phyloP scores from a whole-genome alignment of 306 rosid species.

The Castanea crenata region DNA sequence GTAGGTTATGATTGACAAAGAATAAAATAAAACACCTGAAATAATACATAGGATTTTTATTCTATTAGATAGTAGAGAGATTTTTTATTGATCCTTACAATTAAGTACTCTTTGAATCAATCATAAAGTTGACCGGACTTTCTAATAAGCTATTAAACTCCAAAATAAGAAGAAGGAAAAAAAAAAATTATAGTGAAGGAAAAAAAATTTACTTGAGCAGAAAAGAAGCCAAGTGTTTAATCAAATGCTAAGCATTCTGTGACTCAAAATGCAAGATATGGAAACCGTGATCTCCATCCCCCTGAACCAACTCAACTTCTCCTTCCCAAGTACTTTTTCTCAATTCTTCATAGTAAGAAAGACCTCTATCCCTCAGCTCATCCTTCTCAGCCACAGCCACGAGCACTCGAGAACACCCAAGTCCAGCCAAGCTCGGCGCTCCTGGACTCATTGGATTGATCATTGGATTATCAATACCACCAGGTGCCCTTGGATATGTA shows the following conservation, averaged over 20 bases:
- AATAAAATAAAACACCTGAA: too few species aligned
- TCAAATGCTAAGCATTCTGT: background rate
- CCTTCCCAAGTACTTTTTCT: constrained; percentile 47
- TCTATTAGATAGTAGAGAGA: too few species aligned
- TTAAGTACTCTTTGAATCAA: too few species aligned
- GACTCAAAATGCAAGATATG: constrained; percentile 10
- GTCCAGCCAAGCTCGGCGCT: constrained; percentile 37
- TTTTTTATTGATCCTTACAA: too few species aligned
- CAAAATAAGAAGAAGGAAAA: background rate
- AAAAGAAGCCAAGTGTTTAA: constrained; percentile 36
- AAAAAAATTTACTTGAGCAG: background rate
- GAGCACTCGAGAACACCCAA: constrained; percentile 34
- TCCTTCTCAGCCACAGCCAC: constrained; percentile 24
- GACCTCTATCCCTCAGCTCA: constrained; percentile 33
- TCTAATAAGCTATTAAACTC: too few species aligned
- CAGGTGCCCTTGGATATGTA: constrained; percentile 29
- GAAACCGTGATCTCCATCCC: constrained; percentile 32
- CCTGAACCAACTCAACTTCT: constrained; percentile 27
- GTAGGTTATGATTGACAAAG: too few species aligned
- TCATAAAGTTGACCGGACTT: too few species aligned
- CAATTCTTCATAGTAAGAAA: constrained; percentile 29
- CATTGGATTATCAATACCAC: constrained; percentile 41
- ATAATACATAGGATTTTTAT: too few species aligned
- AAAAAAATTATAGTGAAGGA: too few species aligned
- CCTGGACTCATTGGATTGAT: constrained; percentile 31